Base-by-base conservation (phyloP, 2,329 filamentous ascomycete genomes). In the Penicillium hordei region DNA sequence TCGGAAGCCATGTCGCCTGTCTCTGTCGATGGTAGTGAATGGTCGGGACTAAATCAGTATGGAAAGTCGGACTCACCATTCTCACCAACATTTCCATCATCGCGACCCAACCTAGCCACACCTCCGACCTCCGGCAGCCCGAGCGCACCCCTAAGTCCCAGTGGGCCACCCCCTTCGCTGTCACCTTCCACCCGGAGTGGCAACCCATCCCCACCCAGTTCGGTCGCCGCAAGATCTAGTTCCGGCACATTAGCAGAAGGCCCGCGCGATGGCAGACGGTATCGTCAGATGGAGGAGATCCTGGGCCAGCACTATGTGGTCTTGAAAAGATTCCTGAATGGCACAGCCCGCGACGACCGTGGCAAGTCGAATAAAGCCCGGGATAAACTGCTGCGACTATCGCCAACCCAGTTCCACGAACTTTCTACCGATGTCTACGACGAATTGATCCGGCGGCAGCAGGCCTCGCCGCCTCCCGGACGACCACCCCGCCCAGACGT, bases 391-490 rank as follows among this genome's bases (percentile, higher is more conserved):
- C 82, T 97, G 59, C 87, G 93, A 58, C 83, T 99, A 51, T 96
- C 93, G 0, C 82, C 89, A 1, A 91, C 96, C 29, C 94, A 99
- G 75, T 97, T 99, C 75, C 91, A 96, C 76, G 94, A 99, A 78
- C 83, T 99, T 61, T 97, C 93, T 76, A 97, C 93, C 57, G 94
- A 99, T 77, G 93, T 99, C 40, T 97, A 90, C 77, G 94, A 99
- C 76, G 94, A 99, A 78, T 82, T 97, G 64, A 82, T 95, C 65
- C 88, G 94, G 59, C 86, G 94, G 63, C 93, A 97, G 75, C 85
- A 89, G 64, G 82, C 82, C 51, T 82, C 82, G 46, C 78, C 78
- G 31, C 75, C 76, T 46, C 76, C 75, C 5, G 75, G 73, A 10
- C 71, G 74, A 12, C 74, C 76, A 17, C 73, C 75, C 34, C 75